These are phyloP conservation scores for Ambrosia artemisiifolia DNA, from an alignment of 129 eudicot genomes.

Conservation along the genomic window DNA sequence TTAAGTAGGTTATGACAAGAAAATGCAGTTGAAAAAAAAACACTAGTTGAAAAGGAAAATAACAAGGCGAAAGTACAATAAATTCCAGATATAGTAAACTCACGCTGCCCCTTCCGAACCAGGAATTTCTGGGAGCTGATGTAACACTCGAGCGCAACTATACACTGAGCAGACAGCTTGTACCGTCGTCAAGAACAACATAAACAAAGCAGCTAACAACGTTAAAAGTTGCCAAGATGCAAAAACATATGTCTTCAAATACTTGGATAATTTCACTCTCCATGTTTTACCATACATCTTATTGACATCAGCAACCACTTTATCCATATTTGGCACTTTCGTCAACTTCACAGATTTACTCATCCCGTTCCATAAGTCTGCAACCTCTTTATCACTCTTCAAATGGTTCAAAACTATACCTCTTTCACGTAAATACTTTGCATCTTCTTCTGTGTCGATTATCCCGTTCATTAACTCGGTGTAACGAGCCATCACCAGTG, in stretches of 20 bases:
- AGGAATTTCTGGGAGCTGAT: constrained; percentile 24
- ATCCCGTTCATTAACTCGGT: constrained; percentile 75
- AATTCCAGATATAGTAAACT: no score
- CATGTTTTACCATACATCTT: constrained; percentile 42
- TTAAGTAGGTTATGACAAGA: no score
- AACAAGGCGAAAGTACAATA: no score
- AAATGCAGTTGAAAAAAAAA: no score
- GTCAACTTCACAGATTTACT: constrained; percentile 55
- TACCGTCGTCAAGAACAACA: constrained; percentile 44
- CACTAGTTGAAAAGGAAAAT: no score
- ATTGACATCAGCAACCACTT: constrained; percentile 62
- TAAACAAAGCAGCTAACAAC: constrained; percentile 37
- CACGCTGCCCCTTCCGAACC: not conserved
- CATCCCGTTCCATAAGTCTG: constrained; percentile 75
- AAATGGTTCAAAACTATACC: constrained; percentile 57
- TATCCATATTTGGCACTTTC: constrained; percentile 48
- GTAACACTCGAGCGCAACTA: constrained; percentile 29
- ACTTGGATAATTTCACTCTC: constrained; percentile 43
- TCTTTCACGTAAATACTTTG: constrained; percentile 33
- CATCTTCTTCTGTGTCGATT: constrained; percentile 27
- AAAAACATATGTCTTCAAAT: constrained; percentile 41
- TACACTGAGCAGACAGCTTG: constrained; percentile 48
- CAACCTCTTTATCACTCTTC: constrained; percentile 72
- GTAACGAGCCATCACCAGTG: constrained; percentile 56
- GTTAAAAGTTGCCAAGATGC: constrained; percentile 59